phyloP scores from a whole-genome alignment of 169 alveolate species.

The Plasmodium sp. region DNA sequence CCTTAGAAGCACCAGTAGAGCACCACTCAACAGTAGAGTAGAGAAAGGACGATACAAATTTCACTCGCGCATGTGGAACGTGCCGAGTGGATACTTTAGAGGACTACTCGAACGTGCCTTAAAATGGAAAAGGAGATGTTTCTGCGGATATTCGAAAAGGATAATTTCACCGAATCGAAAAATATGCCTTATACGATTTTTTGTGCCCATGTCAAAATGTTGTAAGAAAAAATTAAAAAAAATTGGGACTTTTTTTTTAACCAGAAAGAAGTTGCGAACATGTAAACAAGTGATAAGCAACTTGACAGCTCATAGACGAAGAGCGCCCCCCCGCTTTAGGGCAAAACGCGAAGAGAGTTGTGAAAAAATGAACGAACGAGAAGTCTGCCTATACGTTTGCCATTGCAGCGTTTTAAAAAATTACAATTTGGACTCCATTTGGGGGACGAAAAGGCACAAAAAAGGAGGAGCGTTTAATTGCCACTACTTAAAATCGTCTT shows the following conservation, averaged over 20 bases:
- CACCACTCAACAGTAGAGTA: background rate
- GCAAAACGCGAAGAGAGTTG: background rate
- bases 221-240: conserved; percentile 2
- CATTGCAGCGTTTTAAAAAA: background rate
- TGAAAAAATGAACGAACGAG: background rate
- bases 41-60: background rate
- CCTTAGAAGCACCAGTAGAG: background rate
- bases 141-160: background rate
- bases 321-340: background rate
- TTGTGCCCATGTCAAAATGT: background rate
- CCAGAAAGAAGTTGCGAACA: background rate
- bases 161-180: background rate
- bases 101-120: background rate
- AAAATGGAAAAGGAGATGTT: background rate
- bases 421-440: background rate
- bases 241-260: background rate
- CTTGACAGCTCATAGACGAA: background rate
- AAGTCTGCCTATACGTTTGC: background rate
- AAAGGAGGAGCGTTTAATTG: background rate
- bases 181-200: background rate
- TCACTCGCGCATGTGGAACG: background rate
- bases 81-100: background rate
- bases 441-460: background rate
- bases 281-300: background rate
- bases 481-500: background rate